Base-by-base conservation (phyloP, 2,329 filamentous ascomycete genomes). In the Kalmusia sp. region DNA sequence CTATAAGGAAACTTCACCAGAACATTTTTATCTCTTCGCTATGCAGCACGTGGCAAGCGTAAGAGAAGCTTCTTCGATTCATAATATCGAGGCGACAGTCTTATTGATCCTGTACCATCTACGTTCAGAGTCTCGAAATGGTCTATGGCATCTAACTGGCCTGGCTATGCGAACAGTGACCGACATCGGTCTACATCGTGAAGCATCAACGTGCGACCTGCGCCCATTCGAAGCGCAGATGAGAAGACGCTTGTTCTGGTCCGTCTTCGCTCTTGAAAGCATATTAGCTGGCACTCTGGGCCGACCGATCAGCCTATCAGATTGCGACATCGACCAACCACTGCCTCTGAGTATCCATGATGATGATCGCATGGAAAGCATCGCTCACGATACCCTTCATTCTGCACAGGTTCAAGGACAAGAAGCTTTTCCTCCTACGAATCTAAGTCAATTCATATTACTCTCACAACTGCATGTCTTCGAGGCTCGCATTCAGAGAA, bases 141-240 rank as follows among this genome's bases (percentile, higher is more conserved):
- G 79, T 7, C 74, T 83, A 43, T 83, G 80, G 80, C 82, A 82
- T 59, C 80, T 83, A 75, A 79, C 82, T 35, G 80, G 81, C 11
- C 71, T 83, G 15, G 80, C 80, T 2, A 82, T 83, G 78, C 76
- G 80, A 34, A 82, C 79, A 6, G 79, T 78, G 48, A 80, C 83
- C 43, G 81, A 82, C 51, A 70, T 83, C 3, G 81, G 80, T 4
- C 70, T 83, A 24, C 81, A 83, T 54, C 72, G 79, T 39, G 79
- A 77, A 50, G 76, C 77, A 34, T 76, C 79, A 51, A 78, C 81
- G 53, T 65, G 63, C 24, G 71, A 72, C 44, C 59, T 79, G 25
- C 69, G 78, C 39, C 72, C 71, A 19, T 77, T 77, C 39, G 74
- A 75, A 19, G 70, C 75, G 3, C 78, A 82, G 46, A 73, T 80